These are phyloP conservation scores for Blepharisma japonicum DNA, from an alignment of 73 alveolate genomes.

Conservation along the genomic window DNA sequence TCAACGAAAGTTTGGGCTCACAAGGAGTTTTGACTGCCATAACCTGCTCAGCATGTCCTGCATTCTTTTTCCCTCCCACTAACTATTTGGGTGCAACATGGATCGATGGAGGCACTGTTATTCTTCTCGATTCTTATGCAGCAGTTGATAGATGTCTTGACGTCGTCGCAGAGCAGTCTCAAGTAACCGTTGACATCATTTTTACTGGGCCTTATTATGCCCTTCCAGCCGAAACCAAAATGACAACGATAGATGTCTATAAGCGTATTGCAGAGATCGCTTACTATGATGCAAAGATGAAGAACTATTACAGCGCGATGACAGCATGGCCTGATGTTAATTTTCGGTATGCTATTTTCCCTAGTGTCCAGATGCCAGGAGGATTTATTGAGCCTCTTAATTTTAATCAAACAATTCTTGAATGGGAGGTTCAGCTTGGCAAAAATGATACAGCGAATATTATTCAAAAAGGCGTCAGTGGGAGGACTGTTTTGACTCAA, in stretches of 20 bases:
- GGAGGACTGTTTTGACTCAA: not conserved
- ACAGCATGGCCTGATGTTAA: not conserved
- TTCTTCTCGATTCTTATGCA: not conserved
- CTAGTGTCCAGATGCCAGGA: slow-evolving; percentile 18
- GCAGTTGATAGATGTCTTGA: not conserved
- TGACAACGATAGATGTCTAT: slow-evolving; percentile 2
- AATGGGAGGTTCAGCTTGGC: slow-evolving; percentile 20
- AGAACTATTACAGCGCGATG: not conserved
- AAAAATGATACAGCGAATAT: slow-evolving; percentile 15
- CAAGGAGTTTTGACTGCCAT: not conserved
- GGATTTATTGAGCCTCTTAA: slow-evolving; percentile 16
- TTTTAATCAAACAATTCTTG: slow-evolving; percentile 10
- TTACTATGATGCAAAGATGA: slow-evolving; percentile 3
- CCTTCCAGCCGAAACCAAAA: not conserved
- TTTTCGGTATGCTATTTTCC: slow-evolving; percentile 6
- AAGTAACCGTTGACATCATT: not conserved
- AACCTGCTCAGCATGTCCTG: slow-evolving; percentile 32
- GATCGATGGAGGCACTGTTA: slow-evolving; percentile 17
- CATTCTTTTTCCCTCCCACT: slow-evolving; percentile 22
- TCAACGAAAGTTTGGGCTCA: not conserved
- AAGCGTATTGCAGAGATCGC: not conserved
- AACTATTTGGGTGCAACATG: not conserved
- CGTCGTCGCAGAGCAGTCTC: not conserved
- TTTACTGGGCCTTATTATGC: not conserved
- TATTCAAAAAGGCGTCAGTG: not conserved